Conservation (phyloP, 768 basidiomycete genomes). For the Mycena pura region DNA sequence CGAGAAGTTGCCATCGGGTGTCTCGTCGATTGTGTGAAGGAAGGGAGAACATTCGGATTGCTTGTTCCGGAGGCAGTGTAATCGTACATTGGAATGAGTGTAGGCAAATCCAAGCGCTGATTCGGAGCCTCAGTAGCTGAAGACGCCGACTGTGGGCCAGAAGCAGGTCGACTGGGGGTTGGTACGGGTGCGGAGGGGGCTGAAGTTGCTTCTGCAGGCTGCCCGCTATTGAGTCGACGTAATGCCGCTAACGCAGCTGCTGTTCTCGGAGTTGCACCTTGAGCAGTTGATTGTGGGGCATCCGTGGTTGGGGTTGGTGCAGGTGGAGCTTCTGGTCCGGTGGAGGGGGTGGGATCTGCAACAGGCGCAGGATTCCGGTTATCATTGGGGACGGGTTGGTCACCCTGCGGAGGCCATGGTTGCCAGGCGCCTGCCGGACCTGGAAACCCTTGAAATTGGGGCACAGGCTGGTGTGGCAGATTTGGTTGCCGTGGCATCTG, state of each 20-base stretch:
- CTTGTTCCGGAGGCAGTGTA: slow-evolving; percentile 24
- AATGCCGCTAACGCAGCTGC: slow-evolving; percentile 76
- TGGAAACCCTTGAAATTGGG: slow-evolving; percentile 65
- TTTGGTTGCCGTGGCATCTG: slow-evolving; percentile 48
- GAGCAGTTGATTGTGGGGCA: not conserved
- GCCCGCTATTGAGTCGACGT: slow-evolving; percentile 48
- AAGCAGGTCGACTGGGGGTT: not conserved
- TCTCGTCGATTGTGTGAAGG: slow-evolving; percentile 3
- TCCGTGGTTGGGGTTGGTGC: slow-evolving; percentile 8
- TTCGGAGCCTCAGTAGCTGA: slow-evolving; percentile 7
- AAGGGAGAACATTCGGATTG: not conserved
- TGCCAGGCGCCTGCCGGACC: slow-evolving; percentile 73
- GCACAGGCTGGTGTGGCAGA: slow-evolving; percentile 52
- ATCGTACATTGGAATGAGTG: slow-evolving; percentile 43
- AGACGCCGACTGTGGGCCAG: slow-evolving; percentile 3
- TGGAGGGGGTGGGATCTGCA: slow-evolving; percentile 10
- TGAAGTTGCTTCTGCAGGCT: slow-evolving; percentile 15
- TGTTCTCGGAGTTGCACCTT: slow-evolving; percentile 44
- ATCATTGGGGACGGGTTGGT: slow-evolving; percentile 22
- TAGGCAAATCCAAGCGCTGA: slow-evolving; percentile 28
- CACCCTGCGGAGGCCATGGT: slow-evolving; percentile 61
- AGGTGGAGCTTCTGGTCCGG: not conserved
- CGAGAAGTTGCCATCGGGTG: slow-evolving; percentile 11
- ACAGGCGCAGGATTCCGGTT: not conserved
- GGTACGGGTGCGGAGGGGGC: slow-evolving; percentile 10